A percentile compares a stretch with the other conserved stretches of the same genome.
phyloP scores from a whole-genome alignment of 2,329 filamentous ascomycete species.

The Periconia digitata region DNA sequence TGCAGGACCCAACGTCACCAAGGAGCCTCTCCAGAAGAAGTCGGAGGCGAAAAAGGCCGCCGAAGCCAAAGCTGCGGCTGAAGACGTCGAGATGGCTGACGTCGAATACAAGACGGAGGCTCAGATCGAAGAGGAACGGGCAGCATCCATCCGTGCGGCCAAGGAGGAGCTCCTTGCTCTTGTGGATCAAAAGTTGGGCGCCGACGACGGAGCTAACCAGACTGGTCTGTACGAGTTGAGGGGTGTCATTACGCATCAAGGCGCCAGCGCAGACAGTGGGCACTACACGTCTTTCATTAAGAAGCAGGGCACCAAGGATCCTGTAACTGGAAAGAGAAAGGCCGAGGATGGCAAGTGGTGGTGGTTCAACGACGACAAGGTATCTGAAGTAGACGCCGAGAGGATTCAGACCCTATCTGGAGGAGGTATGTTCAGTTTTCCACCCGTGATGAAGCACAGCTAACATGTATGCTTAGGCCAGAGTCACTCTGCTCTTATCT shows the following conservation, averaged over 20 bases:
- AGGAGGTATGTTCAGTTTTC: conserved; percentile 62
- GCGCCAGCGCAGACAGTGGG: conserved; percentile 92
- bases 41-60: conserved; percentile 46
- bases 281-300: conserved; percentile 99
- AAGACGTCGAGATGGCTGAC: conserved; percentile 70
- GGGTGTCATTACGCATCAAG: conserved; percentile 94
- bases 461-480: conserved; percentile 53
- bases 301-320: conserved; percentile 74
- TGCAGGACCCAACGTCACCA: conserved; percentile 46
- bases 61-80: conserved; percentile 46
- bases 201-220: conserved; percentile 84
- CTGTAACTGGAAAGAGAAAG: conserved; percentile 73
- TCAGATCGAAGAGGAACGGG: conserved; percentile 84
- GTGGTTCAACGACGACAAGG: conserved; percentile 99
- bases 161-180: conserved; percentile 87
- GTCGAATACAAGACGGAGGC: conserved; percentile 89
- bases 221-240: conserved; percentile 94
- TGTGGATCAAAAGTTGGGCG: conserved; percentile 71
- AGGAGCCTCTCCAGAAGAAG: conserved; percentile 54
- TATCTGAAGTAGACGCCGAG: conserved; percentile 85
- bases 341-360: conserved; percentile 96
- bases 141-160: conserved; percentile 70
- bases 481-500: conserved; percentile 78
- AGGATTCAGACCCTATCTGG: conserved; percentile 89
- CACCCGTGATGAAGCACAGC: background rate